These are phyloP conservation scores for Saussurea involucrata DNA, from an alignment of 129 eudicot species.

Conservation along the genomic window DNA sequence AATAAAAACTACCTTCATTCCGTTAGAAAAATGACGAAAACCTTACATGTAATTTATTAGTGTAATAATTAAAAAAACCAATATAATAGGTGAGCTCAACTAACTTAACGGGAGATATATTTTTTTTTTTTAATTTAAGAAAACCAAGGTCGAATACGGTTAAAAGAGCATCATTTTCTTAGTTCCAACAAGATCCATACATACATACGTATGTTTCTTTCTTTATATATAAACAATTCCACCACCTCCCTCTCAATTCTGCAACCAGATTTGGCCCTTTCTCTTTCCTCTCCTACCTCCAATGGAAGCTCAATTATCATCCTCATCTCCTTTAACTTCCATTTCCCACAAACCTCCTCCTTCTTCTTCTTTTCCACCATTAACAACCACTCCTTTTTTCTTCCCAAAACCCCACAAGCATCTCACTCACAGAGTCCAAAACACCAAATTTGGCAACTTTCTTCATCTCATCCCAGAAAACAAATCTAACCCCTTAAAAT, in stretches of 20 bases:
- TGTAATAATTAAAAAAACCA: no score
- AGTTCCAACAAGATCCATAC: constrained; percentile 17
- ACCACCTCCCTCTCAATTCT: not conserved
- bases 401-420: constrained; percentile 14
- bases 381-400: constrained; percentile 25
- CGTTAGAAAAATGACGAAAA: no score
- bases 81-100: no score
- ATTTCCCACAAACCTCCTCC: not conserved
- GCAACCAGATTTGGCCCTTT: constrained; percentile 7
- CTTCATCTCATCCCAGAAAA: constrained; percentile 61
- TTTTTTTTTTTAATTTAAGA: not conserved
- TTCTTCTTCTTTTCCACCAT: constrained; percentile 18
- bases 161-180: constrained; percentile 20
- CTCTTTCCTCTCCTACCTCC: constrained; percentile 17
- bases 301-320: constrained; percentile 53
- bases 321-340: constrained; percentile 32
- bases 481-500: constrained; percentile 35
- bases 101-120: no score
- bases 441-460: constrained; percentile 51
- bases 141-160: constrained; percentile 8
- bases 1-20: no score
- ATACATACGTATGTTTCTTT: not conserved
- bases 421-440: constrained; percentile 21
- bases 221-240: constrained; percentile 15
- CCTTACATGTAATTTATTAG: no score